Evolutionary conservation across 2,329 filamentous ascomycete species (phyloP), one percentile per base, ranked within the genome.

Genomic region (Talaromyces pinophilus): DNA sequence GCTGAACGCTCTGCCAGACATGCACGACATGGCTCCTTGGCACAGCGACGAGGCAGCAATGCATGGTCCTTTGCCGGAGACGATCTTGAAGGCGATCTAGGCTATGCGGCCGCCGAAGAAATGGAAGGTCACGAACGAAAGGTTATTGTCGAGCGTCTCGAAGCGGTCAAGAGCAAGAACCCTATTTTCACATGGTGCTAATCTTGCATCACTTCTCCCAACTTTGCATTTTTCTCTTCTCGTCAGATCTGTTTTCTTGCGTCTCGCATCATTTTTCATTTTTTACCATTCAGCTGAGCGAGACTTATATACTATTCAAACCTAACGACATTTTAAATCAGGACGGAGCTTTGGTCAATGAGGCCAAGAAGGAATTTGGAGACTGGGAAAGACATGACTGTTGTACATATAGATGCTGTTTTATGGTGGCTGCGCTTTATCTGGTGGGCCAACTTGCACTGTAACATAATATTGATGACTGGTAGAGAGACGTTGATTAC

Each of bases 141-240:
- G 79, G 95, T 99, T 59, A 98, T 99, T 82, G 93, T 99, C 59
- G 95, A 99, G 83, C 85, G 95, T 69, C 81, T 99, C 67, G 95
- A 99, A 83, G 91, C 94, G 67, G 95, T 99, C 69, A 98, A 98
- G 84, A 92, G 89, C 75, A 91, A 90, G 77, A 96, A 96, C 76
- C 95, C 95, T 1, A 93, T 99, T 38, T 99, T 99, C 79, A 97
- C 92, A 54, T 99, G 95, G 92, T 99, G 95, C 83, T 98, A 82
- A 66, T 67, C 59, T 54, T 30, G 22, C 22, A 25, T 38, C 19
- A n/a, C 35, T 38, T 44, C 22, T 30, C 33, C 11, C 19, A 44
- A 17, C 50, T 55, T 17, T 57, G 15, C 33, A n/a, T 44, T 62
- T 50, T 28, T 30, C 17, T 50, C 33, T 59, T 38, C 28, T 50